These are phyloP conservation scores for Oxalis stricta DNA, from an alignment of 441 rosid genomes.

Conservation along the genomic window DNA sequence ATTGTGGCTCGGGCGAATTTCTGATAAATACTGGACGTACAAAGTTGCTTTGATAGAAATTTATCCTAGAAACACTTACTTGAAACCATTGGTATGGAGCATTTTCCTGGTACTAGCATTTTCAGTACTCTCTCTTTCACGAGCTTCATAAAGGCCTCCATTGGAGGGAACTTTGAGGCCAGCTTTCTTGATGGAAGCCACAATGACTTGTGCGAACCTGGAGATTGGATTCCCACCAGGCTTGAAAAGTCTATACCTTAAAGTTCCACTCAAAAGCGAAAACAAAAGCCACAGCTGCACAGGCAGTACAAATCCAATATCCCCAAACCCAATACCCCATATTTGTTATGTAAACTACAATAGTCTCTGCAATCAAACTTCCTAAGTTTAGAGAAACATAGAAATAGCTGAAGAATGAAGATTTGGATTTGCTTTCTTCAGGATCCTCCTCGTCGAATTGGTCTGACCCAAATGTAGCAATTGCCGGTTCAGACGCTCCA, in stretches of 20 bases:
- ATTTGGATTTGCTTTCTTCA: constrained; percentile 15
- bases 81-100: constrained; percentile 27
- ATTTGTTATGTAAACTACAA: constrained; percentile 20
- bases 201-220: constrained; percentile 26
- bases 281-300: constrained; percentile 13
- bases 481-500: constrained; percentile 25
- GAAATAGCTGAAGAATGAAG: constrained; percentile 28
- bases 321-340: constrained; percentile 23
- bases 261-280: constrained; percentile 22
- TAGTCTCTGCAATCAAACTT: constrained; percentile 21
- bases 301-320: constrained; percentile 17
- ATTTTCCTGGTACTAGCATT: constrained; percentile 12
- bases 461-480: constrained; percentile 39
- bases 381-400: constrained; percentile 29
- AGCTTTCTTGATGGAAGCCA: constrained; percentile 21
- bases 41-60: too few species aligned
- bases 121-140: constrained; percentile 5
- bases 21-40: too few species aligned
- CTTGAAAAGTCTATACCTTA: constrained; percentile 22
- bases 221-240: constrained; percentile 30
- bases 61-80: constrained; percentile 8
- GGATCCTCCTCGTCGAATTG: constrained; percentile 32
- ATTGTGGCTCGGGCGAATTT: too few species aligned
- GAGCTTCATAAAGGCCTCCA: constrained; percentile 12
- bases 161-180: constrained; percentile 11